phyloP scores from a whole-genome alignment of 306 rosid species.

The Boehmeria nivea region DNA sequence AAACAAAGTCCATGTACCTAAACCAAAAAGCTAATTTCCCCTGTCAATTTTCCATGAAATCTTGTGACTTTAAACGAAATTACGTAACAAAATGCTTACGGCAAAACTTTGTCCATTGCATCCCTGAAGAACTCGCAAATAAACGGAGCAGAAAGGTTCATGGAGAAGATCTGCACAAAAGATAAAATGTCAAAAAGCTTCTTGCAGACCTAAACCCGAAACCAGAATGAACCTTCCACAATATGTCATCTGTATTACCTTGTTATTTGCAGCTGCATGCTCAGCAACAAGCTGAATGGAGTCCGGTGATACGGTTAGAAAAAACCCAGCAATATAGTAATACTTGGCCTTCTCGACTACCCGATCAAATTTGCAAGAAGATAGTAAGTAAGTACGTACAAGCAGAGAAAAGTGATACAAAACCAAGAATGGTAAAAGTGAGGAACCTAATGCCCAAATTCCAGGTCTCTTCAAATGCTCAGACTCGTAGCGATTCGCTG shows the following conservation, averaged over 20 bases:
- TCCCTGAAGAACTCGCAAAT: no score
- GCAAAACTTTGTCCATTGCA: constrained; percentile 52
- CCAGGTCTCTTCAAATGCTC: constrained; percentile 66
- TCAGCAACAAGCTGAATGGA: constrained; percentile 85
- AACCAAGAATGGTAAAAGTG: background rate
- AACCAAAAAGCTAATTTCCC: constrained; percentile 18
- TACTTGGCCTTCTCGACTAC: constrained; percentile 86
- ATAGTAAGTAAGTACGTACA: background rate
- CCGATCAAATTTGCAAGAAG: constrained; percentile 5
- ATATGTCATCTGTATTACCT: constrained; percentile 32
- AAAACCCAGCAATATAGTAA: constrained; percentile 81
- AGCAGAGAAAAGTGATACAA: background rate
- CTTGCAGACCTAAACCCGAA: no score
- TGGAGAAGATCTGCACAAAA: constrained; percentile 49
- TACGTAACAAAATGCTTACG: constrained; percentile 44
- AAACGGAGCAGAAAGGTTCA: constrained; percentile 96
- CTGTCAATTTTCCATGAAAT: no score
- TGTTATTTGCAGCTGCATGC: constrained; percentile 66
- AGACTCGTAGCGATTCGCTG: no score
- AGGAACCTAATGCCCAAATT: constrained; percentile 78
- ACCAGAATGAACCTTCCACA: background rate
- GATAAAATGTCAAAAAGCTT: constrained; percentile 8
- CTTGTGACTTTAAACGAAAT: no score
- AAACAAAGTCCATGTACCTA: constrained; percentile 77
- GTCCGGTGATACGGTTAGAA: constrained; percentile 79